Evolutionary conservation across 305 asterid species (phyloP).

Genomic region (Solanum hybrid): DNA sequence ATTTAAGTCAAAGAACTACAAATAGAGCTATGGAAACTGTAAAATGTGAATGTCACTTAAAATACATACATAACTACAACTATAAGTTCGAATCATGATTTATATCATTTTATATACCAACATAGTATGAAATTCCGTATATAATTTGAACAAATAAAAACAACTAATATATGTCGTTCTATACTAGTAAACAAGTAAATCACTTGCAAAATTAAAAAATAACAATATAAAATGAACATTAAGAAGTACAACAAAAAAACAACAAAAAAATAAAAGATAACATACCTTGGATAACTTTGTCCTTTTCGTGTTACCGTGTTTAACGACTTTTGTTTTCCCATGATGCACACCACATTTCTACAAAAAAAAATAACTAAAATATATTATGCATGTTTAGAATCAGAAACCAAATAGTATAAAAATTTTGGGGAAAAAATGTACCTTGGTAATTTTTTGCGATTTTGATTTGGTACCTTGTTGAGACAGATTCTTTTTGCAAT

Average conservation of each 20-base stretch:
- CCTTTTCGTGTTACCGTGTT: background rate
- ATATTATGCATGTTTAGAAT: too few species aligned
- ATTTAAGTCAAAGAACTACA: too few species aligned
- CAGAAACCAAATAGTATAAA: too few species aligned
- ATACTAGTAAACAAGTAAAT: too few species aligned
- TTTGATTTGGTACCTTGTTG: background rate
- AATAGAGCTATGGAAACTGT: too few species aligned
- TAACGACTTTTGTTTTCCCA: background rate
- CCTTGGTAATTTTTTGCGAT: background rate
- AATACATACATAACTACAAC: too few species aligned
- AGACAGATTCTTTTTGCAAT: background rate
- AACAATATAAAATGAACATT: background rate
- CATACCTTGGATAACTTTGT: background rate
- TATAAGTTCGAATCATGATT: too few species aligned
- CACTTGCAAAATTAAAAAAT: background rate
- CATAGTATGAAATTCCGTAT: too few species aligned
- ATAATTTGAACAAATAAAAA: background rate
- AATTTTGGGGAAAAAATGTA: too few species aligned
- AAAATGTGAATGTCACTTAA: too few species aligned
- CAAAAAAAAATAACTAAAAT: background rate
- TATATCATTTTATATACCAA: too few species aligned
- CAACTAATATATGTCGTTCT: background rate
- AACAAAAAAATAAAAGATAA: too few species aligned
- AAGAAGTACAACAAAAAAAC: background rate
- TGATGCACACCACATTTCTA: background rate